Conservation (phyloP, 768 basidiomycete genomes). For the Psilocybe tampanensis region DNA sequence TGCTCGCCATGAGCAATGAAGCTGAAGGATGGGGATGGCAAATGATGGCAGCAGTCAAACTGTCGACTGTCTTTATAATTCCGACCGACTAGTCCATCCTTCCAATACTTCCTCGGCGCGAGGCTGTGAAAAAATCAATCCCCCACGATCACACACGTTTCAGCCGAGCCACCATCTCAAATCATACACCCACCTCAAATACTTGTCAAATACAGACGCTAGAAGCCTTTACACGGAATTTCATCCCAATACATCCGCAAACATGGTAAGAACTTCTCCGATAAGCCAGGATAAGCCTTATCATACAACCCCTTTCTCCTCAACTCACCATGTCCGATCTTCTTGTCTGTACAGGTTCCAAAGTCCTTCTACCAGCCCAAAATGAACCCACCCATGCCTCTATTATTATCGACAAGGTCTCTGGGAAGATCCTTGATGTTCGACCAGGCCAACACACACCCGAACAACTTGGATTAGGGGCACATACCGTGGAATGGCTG, state of each 20-base stretch:
- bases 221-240: not conserved
- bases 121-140: not conserved
- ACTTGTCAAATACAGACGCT: not conserved
- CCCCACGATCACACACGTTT: constrained; percentile 11
- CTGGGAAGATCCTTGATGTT: constrained; percentile 65
- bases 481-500: constrained; percentile 40
- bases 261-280: not conserved
- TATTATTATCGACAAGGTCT: constrained; percentile 53
- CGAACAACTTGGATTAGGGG: constrained; percentile 31
- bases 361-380: constrained; percentile 57
- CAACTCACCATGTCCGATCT: constrained; percentile 21
- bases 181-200: too few species aligned
- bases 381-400: constrained; percentile 62
- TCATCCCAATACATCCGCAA: not conserved
- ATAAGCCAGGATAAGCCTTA: not conserved
- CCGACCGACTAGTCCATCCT: too few species aligned
- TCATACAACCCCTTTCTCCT: constrained; percentile 3
- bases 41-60: not conserved
- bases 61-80: not conserved
- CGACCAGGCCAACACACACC: constrained; percentile 32
- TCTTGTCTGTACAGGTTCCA: constrained; percentile 52
- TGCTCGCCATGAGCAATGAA: not conserved
- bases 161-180: constrained; percentile 4
- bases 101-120: too few species aligned
- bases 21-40: constrained; percentile 1